Base-by-base conservation (phyloP, 2,329 filamentous ascomycete species). In the Septoria linicola region DNA sequence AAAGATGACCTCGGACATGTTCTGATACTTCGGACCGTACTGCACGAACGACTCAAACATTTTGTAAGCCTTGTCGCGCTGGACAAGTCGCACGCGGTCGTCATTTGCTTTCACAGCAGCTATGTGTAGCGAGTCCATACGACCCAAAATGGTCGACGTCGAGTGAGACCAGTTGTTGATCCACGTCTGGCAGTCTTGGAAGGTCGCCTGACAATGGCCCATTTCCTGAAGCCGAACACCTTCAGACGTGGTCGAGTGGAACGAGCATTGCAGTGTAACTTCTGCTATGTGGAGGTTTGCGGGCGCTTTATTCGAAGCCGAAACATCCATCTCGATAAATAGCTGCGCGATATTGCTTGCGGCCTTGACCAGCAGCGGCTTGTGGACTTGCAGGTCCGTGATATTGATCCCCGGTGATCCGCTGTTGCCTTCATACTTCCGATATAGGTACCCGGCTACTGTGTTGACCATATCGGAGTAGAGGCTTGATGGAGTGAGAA, bases 401-500 rank as follows among this genome's bases (percentile, higher is more conserved):
- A 65, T 53, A 13, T 63, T 63, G 31, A 65, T 46, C 8, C 58
- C 61, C 16, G 61, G 55, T 1, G 51, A 16, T 8, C 55, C 49
- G 13, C 36, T 30, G 20, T 57, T 39, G 21, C 31, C 31, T 19
- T 46, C 51, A 5, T 53, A 53, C 3, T 57, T 37, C 13, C 41
- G 32, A 46, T 55, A 59, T 34, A 67, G 57, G 47, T 66, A 58
- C 11, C 54, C 44, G n/a, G 57, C 57, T 13, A 62, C 58, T 8
- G 62, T 61, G 16, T 60, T 51, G 8, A 66, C 68, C 62, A 70
- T 69, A 36, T 70, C 67, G 1, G 64, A 62, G 44, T 68, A 67
- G 6, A 69, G 54, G 3, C 64, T 63, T 7, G 60, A 63, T 5
- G 69, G 63, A 19, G 59, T 65, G 7, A 71, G 59, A 2, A 59